phyloP scores from a whole-genome alignment of 2,329 filamentous ascomycete genomes.

The Penicillium sp. region DNA sequence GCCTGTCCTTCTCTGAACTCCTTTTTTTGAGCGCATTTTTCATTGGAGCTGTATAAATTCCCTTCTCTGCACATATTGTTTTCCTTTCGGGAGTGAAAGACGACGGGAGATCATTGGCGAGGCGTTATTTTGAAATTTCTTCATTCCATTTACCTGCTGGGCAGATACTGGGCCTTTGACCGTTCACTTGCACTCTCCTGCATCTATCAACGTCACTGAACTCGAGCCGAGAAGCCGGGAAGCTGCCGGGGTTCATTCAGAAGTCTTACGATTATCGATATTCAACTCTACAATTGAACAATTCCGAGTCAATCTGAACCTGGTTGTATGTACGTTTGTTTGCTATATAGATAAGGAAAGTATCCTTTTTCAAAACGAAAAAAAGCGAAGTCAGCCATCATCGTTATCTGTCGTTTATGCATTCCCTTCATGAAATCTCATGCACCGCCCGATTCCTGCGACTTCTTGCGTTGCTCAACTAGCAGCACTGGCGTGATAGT shows the following conservation, averaged over 20 bases:
- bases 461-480: conserved; percentile 3
- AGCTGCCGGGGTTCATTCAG: neutral
- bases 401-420: neutral
- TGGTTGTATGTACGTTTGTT: neutral
- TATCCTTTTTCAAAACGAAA: neutral
- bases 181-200: neutral
- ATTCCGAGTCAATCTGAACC: neutral
- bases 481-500: conserved; percentile 27
- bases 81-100: neutral
- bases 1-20: neutral
- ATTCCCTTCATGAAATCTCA: neutral
- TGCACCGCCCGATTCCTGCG: neutral
- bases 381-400: neutral
- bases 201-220: neutral
- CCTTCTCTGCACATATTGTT: conserved; percentile 7
- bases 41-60: conserved; percentile 12
- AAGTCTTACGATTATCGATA: neutral
- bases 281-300: neutral
- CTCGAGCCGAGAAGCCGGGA: neutral
- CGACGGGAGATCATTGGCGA: conserved; percentile 12
- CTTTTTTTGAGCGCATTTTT: neutral
- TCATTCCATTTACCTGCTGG: conserved; percentile 8
- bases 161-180: conserved; percentile 3
- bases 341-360: neutral
- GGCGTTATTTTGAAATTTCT: conserved; percentile 14